A percentile compares a stretch with the other conserved stretches of the same genome.
These are phyloP conservation scores for Trametes gibbosa DNA, from an alignment of 768 basidiomycete genomes.

Conservation along the genomic window DNA sequence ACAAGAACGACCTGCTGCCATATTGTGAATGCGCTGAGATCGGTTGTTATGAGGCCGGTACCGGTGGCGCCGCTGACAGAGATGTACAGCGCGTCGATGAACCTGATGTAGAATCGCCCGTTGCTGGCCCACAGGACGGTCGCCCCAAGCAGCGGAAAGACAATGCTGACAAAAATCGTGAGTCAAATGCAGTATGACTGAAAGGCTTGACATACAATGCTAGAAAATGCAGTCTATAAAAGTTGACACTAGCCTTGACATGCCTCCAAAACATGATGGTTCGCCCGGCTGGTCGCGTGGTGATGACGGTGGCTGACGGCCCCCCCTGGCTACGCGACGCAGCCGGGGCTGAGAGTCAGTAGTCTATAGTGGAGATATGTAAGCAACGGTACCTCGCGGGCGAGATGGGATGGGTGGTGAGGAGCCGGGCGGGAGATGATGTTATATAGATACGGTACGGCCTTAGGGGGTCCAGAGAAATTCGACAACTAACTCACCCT, in stretches of 20 bases:
- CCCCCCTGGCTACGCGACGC: not conserved
- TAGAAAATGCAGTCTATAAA: conserved; percentile 33
- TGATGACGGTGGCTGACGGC: not conserved
- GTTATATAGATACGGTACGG: no score
- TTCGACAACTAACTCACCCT: not conserved
- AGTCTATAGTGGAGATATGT: not conserved
- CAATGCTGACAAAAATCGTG: conserved; percentile 15
- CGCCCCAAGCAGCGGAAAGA: conserved; percentile 39
- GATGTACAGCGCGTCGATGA: conserved; percentile 39
- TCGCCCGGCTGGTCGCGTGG: not conserved
- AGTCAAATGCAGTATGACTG: not conserved
- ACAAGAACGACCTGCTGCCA: conserved; percentile 30
- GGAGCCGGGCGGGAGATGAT: not conserved
- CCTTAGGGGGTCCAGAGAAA: no score
- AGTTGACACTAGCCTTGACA: conserved; percentile 26
- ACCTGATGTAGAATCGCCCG: conserved; percentile 33
- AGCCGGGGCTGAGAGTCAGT: not conserved
- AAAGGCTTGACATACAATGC: conserved; percentile 24
- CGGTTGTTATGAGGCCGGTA: conserved; percentile 30
- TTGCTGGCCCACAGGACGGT: conserved; percentile 46
- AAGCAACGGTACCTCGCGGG: not conserved
- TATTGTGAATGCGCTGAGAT: conserved; percentile 29
- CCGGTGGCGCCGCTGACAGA: conserved; percentile 38
- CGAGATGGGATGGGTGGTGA: not conserved
- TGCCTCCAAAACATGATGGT: not conserved